A percentile compares a stretch with the other conserved stretches of the same genome.
Conservation (phyloP, 2,329 filamentous ascomycete genomes). For the Colletotrichum gloeosporioides region DNA sequence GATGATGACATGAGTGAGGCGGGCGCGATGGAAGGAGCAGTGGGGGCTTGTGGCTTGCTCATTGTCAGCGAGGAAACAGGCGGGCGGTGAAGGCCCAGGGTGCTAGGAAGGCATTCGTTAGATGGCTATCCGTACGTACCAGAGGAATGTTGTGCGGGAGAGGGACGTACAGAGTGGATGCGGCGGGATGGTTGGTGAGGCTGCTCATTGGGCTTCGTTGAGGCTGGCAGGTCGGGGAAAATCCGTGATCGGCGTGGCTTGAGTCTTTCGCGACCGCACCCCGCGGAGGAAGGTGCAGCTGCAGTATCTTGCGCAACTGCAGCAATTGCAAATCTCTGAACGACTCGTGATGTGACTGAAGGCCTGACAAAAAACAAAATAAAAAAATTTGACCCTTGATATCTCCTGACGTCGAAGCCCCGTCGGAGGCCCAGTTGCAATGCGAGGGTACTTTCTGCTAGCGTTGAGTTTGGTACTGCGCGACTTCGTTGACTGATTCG, state of each 20-base stretch:
- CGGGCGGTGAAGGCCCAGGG: not conserved
- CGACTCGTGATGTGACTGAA: not conserved
- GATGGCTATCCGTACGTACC: not conserved
- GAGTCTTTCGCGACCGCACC: not conserved
- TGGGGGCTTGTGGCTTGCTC: not conserved
- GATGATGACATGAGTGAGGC: conserved; percentile 3
- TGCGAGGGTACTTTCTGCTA: not conserved
- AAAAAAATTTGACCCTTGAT: not conserved
- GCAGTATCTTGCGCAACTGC: not conserved
- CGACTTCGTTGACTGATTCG: not conserved
- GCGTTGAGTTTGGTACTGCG: not conserved
- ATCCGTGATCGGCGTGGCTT: conserved; percentile 3
- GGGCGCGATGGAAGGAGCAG: not conserved
- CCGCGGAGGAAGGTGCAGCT: not conserved
- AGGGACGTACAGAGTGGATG: not conserved
- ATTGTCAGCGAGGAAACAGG: not conserved
- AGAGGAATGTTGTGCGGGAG: not conserved
- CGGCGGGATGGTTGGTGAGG: conserved; percentile 1
- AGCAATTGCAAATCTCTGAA: not conserved
- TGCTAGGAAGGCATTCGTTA: not conserved
- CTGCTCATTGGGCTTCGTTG: conserved; percentile 3
- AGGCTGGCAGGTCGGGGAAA: not conserved
- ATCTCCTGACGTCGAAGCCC: not conserved
- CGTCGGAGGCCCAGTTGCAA: not conserved
- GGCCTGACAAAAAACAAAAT: not conserved